Base-by-base conservation (phyloP, 441 rosid species). In the Jatropha multifida region DNA sequence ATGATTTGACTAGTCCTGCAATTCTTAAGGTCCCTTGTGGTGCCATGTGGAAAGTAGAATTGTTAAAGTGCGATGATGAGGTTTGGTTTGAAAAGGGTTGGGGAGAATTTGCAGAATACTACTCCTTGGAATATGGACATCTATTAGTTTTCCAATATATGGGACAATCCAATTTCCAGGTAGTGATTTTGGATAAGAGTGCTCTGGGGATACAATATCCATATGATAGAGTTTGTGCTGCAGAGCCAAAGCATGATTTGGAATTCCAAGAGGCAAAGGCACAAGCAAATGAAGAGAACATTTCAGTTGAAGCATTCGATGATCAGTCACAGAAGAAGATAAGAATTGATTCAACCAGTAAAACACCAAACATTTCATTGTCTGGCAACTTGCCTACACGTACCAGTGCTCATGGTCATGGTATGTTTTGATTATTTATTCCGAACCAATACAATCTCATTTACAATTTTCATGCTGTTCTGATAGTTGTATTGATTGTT, bases 101-200 rank as follows among this genome's bases (percentile, higher is more conserved):
- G 88, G 55, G 67, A 58, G 82, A 77, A 68, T 85, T 87, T 75
- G 78, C 69, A 7, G 77, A 83, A 64, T 77, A 79, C 74, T 78
- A 79, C 71, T 81, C 81, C 48, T 67, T 85, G 40, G 32, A 10
- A 2, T 63, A 37, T 65, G 83, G 85, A 4, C 68, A 79, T 11
- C 75, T 85, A 49, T 77, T 85, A 59, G 66, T 76, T n/a, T 85
- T 87, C 55, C 68, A 79, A 65, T 87, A 78, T 62, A 38, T 12
- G 37, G 79, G 77, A 8, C 68, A 64, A 23, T 78, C 78, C 3
- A 15, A 51, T 37, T 83, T 87, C 52, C 38, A n/a, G n/a, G 80
- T 87, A 0, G 1, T 59, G 13, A 84, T 84, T 74, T 83, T 81
- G n/a, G 76, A 80, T 63, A 65, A n/a, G 40, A 49, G 79, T 46